Conservation (phyloP, 257 asterid species). For the Solanum ahanhuiri region DNA sequence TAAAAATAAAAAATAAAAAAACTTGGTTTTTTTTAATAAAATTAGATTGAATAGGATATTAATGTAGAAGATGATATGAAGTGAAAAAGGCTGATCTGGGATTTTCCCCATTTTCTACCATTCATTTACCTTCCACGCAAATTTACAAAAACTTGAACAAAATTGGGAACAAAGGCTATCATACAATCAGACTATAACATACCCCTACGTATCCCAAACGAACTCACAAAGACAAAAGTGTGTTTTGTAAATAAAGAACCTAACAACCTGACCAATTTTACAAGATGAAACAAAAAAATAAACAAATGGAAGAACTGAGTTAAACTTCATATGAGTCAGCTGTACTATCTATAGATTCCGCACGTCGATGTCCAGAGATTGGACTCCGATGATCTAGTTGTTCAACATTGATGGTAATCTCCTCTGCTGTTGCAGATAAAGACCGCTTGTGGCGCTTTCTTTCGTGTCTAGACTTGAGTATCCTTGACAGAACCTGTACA, state of each 20-base stretch:
- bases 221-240: conserved; percentile 7
- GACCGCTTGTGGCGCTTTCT: conserved; percentile 28
- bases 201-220: conserved; percentile 1
- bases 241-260: not conserved
- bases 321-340: conserved; percentile 56
- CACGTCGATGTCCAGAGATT: conserved; percentile 35
- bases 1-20: no score
- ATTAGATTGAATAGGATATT: not conserved
- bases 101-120: not conserved
- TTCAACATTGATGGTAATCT: conserved; percentile 35
- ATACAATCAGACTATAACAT: conserved; percentile 13
- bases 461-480: conserved; percentile 34
- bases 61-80: not conserved
- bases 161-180: conserved; percentile 2
- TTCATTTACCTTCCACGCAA: conserved; percentile 9
- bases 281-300: conserved; percentile 10
- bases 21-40: not conserved
- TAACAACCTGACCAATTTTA: conserved; percentile 13
- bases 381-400: conserved; percentile 28
- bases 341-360: conserved; percentile 59
- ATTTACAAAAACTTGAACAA: conserved; percentile 5
- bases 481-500: conserved; percentile 65
- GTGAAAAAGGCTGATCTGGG: not conserved
- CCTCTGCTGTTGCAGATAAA: conserved; percentile 37
- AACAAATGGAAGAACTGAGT: conserved; percentile 6